Evolutionary conservation across 176 grass and related monocot genomes (phyloP).

Genomic region (Triticum dicoccoides): DNA sequence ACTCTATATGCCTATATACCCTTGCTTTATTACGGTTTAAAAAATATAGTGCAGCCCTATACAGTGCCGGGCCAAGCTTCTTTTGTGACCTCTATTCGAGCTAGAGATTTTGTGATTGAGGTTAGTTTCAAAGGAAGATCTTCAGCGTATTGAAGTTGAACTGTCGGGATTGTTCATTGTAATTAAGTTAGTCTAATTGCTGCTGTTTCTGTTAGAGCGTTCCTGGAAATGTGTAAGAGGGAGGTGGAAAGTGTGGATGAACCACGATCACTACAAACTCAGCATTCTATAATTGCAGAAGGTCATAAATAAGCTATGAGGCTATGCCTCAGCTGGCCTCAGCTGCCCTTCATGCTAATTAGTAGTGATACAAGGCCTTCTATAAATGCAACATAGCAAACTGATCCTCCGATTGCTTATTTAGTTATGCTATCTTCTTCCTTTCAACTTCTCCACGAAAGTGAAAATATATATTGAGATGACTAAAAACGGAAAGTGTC

Average conservation of each 20-base stretch:
- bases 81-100: background rate
- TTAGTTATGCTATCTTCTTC: background rate
- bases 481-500: background rate
- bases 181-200: background rate
- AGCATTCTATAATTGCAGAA: background rate
- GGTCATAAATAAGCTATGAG: slow-evolving; percentile 18
- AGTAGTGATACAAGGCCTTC: background rate
- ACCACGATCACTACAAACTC: background rate
- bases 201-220: background rate
- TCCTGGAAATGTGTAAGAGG: background rate
- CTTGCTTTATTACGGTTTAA: background rate
- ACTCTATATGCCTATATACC: background rate
- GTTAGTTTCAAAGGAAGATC: background rate
- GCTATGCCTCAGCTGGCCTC: background rate
- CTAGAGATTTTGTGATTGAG: background rate
- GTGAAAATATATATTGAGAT: background rate
- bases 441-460: background rate
- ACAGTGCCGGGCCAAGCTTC: background rate
- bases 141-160: background rate
- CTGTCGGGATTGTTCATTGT: background rate
- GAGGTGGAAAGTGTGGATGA: background rate
- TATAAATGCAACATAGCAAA: slow-evolving; percentile 1
- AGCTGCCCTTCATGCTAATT: background rate
- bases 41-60: too few species aligned
- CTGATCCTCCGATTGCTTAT: background rate